Conservation (phyloP, 768 basidiomycete species). For the Mycena leptocephala region DNA sequence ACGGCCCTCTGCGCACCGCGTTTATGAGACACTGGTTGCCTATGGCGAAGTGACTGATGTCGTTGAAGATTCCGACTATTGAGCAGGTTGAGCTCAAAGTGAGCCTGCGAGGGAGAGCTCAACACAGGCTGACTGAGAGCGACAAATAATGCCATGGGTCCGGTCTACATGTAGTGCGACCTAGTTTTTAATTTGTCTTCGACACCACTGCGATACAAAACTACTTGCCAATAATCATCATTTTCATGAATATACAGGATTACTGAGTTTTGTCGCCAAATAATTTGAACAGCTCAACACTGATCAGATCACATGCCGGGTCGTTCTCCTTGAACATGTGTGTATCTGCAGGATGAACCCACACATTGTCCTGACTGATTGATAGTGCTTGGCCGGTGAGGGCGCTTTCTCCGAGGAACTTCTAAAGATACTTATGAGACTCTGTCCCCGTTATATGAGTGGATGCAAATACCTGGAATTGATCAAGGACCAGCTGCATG, state of each 20-base stretch:
- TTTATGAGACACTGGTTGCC: neutral
- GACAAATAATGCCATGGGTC: no score
- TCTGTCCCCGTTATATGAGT: no score
- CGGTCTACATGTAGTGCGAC: no score
- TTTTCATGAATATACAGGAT: no score
- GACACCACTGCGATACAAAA: no score
- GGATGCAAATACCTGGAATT: constrained; percentile 24
- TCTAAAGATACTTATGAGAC: neutral
- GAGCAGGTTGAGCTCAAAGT: no score
- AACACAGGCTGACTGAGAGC: no score
- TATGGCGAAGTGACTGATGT: no score
- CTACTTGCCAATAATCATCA: no score
- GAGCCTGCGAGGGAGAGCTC: no score
- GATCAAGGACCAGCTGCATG: constrained; percentile 27
- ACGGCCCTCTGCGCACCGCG: neutral
- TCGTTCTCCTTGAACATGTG: constrained; percentile 29
- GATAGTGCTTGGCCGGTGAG: constrained; percentile 34
- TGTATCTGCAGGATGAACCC: constrained; percentile 33
- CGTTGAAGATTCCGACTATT: no score
- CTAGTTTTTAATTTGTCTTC: no score
- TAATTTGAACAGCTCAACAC: constrained; percentile 33
- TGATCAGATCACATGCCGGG: constrained; percentile 34
- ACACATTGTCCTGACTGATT: constrained; percentile 29
- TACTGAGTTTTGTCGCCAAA: constrained; percentile 31
- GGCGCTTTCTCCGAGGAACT: constrained; percentile 31